phyloP scores from a whole-genome alignment of 208 protist genomes.

The Jaenimonas drosophilae region DNA sequence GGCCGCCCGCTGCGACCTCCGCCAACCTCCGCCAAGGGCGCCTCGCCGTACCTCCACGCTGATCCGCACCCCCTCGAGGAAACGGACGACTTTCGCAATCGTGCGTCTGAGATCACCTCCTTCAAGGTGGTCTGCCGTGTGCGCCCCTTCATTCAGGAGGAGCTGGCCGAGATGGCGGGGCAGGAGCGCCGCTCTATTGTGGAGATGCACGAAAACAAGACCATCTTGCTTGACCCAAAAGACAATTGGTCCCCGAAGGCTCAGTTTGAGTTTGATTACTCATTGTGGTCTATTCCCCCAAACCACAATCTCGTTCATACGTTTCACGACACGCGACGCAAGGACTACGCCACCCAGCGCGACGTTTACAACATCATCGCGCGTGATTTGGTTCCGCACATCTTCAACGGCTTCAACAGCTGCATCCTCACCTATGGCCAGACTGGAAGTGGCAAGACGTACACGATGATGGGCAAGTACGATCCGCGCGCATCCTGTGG shows the following conservation, averaged over 20 bases:
- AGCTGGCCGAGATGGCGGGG: conserved; percentile 80
- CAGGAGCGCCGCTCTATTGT: conserved; percentile 79
- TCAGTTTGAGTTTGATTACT: conserved; percentile 86
- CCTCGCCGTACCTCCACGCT: conserved; percentile 7
- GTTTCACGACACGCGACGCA: conserved; percentile 65
- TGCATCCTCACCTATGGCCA: conserved; percentile 91
- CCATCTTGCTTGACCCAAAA: conserved; percentile 79
- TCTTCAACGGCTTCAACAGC: conserved; percentile 88
- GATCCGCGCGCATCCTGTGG: conserved; percentile 57
- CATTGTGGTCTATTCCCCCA: conserved; percentile 85
- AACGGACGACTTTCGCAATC: conserved; percentile 65
- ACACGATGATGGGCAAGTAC: conserved; percentile 88
- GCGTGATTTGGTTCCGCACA: conserved; percentile 86
- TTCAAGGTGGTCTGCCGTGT: conserved; percentile 82
- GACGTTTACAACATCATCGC: conserved; percentile 89
- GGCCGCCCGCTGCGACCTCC: too few relatives aligned
- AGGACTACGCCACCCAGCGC: conserved; percentile 69
- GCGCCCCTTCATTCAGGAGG: conserved; percentile 80
- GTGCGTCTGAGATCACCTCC: conserved; percentile 78
- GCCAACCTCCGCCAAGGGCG: too few relatives aligned
- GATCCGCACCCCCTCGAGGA: conserved; percentile 42
- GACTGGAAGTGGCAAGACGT: conserved; percentile 90
- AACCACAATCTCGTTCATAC: conserved; percentile 77
- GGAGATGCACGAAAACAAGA: conserved; percentile 84
- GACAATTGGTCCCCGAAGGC: conserved; percentile 78